These are phyloP conservation scores for Zymoseptoria ardabiliae DNA, from an alignment of 2,329 filamentous ascomycete genomes.

Conservation along the genomic window DNA sequence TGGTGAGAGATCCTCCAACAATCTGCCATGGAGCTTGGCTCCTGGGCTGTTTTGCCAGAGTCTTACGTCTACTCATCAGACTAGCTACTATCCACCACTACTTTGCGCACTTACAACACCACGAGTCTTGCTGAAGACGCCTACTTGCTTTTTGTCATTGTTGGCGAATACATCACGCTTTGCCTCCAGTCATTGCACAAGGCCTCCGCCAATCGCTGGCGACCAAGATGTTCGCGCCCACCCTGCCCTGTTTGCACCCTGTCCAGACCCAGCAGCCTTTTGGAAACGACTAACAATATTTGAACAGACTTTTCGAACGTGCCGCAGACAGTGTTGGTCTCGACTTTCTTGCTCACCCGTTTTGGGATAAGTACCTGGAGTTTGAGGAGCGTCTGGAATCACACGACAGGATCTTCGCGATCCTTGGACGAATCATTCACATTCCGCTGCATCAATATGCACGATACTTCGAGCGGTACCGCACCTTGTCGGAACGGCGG, in stretches of 20 bases:
- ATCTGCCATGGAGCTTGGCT: conserved; percentile 26
- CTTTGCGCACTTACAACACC: conserved; percentile 6
- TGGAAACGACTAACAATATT: conserved; percentile 33
- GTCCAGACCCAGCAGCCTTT: conserved; percentile 6
- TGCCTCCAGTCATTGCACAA: conserved; percentile 1
- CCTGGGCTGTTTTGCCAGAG: conserved; percentile 18
- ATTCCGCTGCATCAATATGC: conserved; percentile 96
- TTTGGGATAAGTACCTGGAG: conserved; percentile 99
- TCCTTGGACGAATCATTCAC: conserved; percentile 73
- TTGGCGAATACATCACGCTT: not conserved
- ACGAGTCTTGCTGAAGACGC: conserved; percentile 5
- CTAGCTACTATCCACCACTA: conserved; percentile 9
- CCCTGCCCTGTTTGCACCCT: conserved; percentile 27
- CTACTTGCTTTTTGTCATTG: not conserved
- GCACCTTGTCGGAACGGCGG: conserved; percentile 63
- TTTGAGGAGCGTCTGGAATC: conserved; percentile 88
- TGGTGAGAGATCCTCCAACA: conserved; percentile 27
- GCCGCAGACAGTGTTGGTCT: conserved; percentile 77
- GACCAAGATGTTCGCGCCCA: conserved; percentile 26
- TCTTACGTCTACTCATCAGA: conserved; percentile 27
- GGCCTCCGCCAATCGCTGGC: not conserved
- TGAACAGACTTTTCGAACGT: conserved; percentile 77
- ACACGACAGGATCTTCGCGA: conserved; percentile 74
- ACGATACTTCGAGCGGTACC: conserved; percentile 87
- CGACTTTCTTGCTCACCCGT: conserved; percentile 88